Evolutionary conservation across 2,329 filamentous ascomycete genomes (phyloP).

Genomic region (Metarhizium robertsii): DNA sequence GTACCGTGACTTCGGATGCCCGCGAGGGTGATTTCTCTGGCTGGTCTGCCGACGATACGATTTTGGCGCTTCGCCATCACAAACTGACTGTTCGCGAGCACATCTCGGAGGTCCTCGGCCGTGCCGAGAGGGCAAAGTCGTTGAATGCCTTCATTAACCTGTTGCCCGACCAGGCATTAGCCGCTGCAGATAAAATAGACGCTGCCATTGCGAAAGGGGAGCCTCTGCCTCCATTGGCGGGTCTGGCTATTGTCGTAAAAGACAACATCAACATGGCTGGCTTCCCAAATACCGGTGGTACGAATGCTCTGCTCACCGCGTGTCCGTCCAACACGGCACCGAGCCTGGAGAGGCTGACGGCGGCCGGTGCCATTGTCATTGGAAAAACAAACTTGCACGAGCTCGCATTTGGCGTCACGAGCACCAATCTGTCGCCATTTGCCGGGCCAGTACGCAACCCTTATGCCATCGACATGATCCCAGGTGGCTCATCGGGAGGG

Average conservation of each 20-base stretch:
- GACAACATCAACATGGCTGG: conserved; percentile 13
- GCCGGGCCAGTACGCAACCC: conserved; percentile 11
- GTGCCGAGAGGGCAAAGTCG: not conserved
- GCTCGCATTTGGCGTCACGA: conserved; percentile 11
- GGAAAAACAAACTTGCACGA: conserved; percentile 46
- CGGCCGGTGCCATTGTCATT: conserved; percentile 18
- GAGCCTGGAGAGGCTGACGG: conserved; percentile 11
- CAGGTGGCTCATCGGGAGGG: conserved; percentile 13
- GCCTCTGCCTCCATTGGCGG: conserved; percentile 10
- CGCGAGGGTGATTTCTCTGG: not conserved
- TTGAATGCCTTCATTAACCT: conserved; percentile 4
- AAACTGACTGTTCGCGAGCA: conserved; percentile 1
- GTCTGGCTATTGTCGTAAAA: conserved; percentile 13
- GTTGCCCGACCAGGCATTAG: conserved; percentile 1
- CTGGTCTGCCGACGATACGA: conserved; percentile 4
- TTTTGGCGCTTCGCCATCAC: conserved; percentile 1
- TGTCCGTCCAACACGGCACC: conserved; percentile 9
- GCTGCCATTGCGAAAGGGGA: conserved; percentile 5
- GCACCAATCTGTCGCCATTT: conserved; percentile 10
- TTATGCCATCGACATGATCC: conserved; percentile 7
- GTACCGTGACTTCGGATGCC: not conserved
- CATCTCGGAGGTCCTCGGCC: conserved; percentile 1
- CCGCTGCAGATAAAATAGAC: conserved; percentile 1
- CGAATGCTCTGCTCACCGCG: conserved; percentile 7
- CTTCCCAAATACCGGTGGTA: conserved; percentile 8